Evolutionary conservation across 768 basidiomycete genomes (phyloP).

Genomic region (Lactifluus subvellereus): DNA sequence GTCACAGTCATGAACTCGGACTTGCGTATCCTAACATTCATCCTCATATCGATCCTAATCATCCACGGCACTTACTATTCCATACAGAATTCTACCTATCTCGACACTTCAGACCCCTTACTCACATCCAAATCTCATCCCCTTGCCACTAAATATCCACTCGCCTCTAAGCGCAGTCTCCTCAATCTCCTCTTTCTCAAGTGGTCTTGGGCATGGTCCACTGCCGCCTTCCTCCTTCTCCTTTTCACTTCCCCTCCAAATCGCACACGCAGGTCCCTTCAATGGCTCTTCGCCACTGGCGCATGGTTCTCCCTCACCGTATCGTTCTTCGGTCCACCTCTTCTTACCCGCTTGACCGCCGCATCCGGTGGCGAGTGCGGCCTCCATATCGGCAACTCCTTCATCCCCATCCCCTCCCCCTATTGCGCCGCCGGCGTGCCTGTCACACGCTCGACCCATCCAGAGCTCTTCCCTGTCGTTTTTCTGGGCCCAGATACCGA

Average conservation of each 20-base stretch:
- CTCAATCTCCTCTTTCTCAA: conserved; percentile 90
- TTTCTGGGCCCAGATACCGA: conserved; percentile 32
- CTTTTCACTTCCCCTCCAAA: conserved; percentile 42
- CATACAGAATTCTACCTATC: conserved; percentile 56
- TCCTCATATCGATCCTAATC: conserved; percentile 42
- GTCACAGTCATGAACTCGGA: conserved; percentile 4
- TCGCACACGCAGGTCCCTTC: conserved; percentile 22
- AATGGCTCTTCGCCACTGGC: conserved; percentile 54
- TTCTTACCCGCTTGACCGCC: conserved; percentile 60
- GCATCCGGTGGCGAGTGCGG: conserved; percentile 74
- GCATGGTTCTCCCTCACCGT: conserved; percentile 71
- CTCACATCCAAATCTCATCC: conserved; percentile 66
- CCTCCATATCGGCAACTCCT: conserved; percentile 40
- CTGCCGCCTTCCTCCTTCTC: conserved; percentile 53
- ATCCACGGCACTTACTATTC: conserved; percentile 62
- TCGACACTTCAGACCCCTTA: conserved; percentile 79
- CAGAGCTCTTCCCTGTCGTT: conserved; percentile 49
- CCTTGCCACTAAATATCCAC: conserved; percentile 57
- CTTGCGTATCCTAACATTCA: conserved; percentile 31
- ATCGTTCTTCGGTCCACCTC: conserved; percentile 86
- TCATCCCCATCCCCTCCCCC: conserved; percentile 48
- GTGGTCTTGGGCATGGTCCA: conserved; percentile 87
- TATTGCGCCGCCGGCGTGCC: conserved; percentile 48
- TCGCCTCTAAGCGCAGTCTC: conserved; percentile 73
- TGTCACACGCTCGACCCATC: conserved; percentile 57